phyloP scores from a whole-genome alignment of 108 stramenopile genomes.

The Asterionellopsis glacialis region DNA sequence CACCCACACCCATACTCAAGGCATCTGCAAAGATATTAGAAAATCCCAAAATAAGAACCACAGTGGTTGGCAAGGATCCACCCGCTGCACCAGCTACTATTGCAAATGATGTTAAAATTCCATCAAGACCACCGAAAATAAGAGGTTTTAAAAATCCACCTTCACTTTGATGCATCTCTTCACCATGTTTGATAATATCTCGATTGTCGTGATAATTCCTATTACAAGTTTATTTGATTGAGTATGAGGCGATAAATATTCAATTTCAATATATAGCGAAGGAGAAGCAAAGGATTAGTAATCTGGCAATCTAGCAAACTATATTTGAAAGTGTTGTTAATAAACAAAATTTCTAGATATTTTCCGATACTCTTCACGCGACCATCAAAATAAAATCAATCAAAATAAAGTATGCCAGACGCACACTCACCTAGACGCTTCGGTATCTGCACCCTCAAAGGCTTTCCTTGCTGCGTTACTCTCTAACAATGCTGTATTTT shows the following conservation, averaged over 20 bases:
- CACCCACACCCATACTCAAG: constrained; percentile 96
- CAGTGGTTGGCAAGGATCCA: constrained; percentile 66
- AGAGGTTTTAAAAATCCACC: constrained; percentile 82
- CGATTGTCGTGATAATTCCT: constrained; percentile 65
- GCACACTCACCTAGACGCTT: constrained; percentile 50
- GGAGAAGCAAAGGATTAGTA: not conserved
- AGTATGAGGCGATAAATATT: not conserved
- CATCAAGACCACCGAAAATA: constrained; percentile 98
- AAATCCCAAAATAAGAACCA: constrained; percentile 95
- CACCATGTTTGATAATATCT: constrained; percentile 8
- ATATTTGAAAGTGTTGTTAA: not conserved
- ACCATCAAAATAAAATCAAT: not conserved
- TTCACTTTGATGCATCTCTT: constrained; percentile 72
- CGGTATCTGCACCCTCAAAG: constrained; percentile 51
- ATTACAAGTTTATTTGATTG: not conserved
- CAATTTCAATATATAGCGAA: not conserved
- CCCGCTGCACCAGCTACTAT: constrained; percentile 98
- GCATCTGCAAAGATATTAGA: constrained; percentile 97
- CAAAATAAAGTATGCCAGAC: not conserved
- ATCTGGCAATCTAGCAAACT: not conserved
- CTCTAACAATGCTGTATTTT: constrained; percentile 4
- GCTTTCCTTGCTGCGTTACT: constrained; percentile 44
- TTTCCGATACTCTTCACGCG: not conserved
- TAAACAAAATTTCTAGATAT: constrained; percentile 1
- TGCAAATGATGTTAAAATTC: constrained; percentile 96